phyloP scores from a whole-genome alignment of 2,329 filamentous ascomycete genomes.

The Cladophialophora psammophila region DNA sequence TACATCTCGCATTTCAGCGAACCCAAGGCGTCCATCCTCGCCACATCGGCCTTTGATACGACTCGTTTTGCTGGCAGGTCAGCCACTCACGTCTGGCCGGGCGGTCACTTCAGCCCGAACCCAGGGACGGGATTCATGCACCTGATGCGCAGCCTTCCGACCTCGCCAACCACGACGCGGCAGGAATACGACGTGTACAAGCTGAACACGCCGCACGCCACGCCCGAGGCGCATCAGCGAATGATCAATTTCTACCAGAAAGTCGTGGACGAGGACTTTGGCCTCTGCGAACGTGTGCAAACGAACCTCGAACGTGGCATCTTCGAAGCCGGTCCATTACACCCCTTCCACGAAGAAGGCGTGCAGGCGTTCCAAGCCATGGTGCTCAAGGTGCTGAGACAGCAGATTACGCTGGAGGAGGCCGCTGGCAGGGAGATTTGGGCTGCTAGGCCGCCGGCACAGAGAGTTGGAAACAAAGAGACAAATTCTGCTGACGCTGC shows the following conservation, averaged over 20 bases:
- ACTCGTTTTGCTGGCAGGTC: constrained; percentile 49
- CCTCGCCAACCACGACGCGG: constrained; percentile 56
- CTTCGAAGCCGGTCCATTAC: constrained; percentile 68
- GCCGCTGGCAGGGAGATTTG: constrained; percentile 57
- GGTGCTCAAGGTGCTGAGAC: constrained; percentile 57
- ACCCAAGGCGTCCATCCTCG: constrained; percentile 38
- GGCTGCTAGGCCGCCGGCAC: constrained; percentile 50
- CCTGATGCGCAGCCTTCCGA: constrained; percentile 58
- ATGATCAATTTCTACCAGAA: constrained; percentile 69
- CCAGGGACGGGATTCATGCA: constrained; percentile 30
- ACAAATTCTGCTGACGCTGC: not conserved
- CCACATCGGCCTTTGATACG: constrained; percentile 40
- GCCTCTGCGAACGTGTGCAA: constrained; percentile 66
- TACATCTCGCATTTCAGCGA: constrained; percentile 60
- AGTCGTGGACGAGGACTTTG: constrained; percentile 70
- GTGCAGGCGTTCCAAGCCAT: constrained; percentile 64
- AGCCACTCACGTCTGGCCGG: constrained; percentile 46
- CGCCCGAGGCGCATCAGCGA: constrained; percentile 64
- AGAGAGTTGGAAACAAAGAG: constrained; percentile 2
- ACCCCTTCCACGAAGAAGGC: constrained; percentile 67
- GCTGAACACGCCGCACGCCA: constrained; percentile 62
- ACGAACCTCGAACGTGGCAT: constrained; percentile 67
- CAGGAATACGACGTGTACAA: constrained; percentile 71
- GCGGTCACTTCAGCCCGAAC: constrained; percentile 33
- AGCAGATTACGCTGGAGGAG: constrained; percentile 58